Evolutionary conservation across 208 protist genomes (phyloP).

Genomic region (Tritrichomonas foetus): DNA sequence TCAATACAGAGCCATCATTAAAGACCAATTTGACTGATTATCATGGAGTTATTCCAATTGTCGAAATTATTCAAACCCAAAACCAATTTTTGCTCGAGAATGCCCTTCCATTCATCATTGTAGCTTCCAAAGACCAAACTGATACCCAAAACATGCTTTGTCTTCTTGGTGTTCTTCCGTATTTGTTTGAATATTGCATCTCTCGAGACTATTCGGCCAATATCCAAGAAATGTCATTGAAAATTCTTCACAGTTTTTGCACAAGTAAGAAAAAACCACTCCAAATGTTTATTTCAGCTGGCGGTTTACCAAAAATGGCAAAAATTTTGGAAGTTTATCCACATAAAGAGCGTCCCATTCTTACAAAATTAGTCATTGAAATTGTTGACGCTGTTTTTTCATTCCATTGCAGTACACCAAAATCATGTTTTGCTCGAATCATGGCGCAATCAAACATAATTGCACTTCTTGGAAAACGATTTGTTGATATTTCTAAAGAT

Average conservation of each 20-base stretch:
- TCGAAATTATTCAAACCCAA: neutral
- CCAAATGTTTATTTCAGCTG: constrained; percentile 22
- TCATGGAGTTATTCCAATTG: constrained; percentile 7
- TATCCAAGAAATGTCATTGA: neutral
- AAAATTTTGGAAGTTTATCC: neutral
- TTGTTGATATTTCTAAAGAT: neutral
- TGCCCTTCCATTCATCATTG: neutral
- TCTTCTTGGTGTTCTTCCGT: neutral
- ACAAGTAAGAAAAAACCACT: neutral
- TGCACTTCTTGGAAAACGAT: neutral
- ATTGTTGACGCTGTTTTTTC: neutral
- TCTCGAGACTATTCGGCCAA: too few relatives aligned
- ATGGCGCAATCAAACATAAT: neutral
- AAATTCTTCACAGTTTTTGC: neutral
- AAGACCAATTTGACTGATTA: neutral
- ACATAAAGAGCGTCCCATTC: neutral
- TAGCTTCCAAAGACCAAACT: neutral
- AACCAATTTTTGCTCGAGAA: neutral
- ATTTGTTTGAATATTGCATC: neutral
- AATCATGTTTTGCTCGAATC: neutral
- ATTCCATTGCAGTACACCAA: neutral
- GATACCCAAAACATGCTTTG: neutral
- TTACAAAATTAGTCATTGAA: neutral
- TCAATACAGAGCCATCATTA: neutral
- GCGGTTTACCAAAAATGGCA: neutral